Evolutionary conservation across 306 rosid species (phyloP).

Genomic region (Quercus glauca): DNA sequence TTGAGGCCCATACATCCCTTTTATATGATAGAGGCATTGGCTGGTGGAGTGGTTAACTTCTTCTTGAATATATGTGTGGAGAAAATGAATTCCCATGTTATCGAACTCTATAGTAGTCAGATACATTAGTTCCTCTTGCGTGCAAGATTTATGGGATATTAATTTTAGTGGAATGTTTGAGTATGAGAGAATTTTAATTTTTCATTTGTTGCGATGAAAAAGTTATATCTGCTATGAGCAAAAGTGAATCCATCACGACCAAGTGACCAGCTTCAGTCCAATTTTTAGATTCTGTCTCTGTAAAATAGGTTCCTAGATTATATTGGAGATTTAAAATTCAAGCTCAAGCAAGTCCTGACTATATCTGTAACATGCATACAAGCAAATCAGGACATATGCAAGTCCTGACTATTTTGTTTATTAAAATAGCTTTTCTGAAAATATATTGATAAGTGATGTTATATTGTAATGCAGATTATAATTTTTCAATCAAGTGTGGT

Average conservation of each 20-base stretch:
- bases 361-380: background rate
- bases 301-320: background rate
- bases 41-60: too few species aligned
- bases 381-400: background rate
- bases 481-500: conserved; percentile 68
- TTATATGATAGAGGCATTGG: background rate
- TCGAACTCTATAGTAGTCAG: background rate
- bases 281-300: background rate
- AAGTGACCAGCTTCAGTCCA: background rate
- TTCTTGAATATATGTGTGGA: too few species aligned
- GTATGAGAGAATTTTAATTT: background rate
- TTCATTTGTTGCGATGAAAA: background rate
- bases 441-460: background rate
- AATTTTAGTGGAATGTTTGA: background rate
- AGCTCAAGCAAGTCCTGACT: background rate
- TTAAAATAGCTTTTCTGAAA: background rate
- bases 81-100: background rate
- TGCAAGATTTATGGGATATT: background rate
- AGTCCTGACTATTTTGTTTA: background rate
- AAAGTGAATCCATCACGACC: background rate
- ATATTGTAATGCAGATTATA: conserved; percentile 43
- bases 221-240: background rate
- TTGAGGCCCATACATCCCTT: background rate
- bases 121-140: background rate
- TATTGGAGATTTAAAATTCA: background rate